Base-by-base conservation (phyloP, 1,139 yeast species). In the Yueomyces sp. region DNA sequence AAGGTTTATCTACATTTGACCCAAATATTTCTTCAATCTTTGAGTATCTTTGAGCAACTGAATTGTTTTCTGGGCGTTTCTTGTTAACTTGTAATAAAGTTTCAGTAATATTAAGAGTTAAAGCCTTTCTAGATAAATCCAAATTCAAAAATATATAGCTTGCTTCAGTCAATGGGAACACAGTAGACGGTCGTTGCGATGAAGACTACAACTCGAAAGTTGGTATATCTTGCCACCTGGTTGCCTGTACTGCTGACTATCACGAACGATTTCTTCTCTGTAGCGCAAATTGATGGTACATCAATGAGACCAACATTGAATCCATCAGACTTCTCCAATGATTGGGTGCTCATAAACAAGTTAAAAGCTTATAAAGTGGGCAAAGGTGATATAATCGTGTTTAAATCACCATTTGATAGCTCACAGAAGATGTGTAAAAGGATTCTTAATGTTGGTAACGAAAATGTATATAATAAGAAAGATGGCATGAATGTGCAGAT, bases 221-320 rank as follows among this genome's bases (percentile, higher is more conserved):
- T 19, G 19, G 19, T 19, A 2, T 19, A 19, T 19, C 19, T 65
- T 39, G 41, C 64, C 4, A 60, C 74, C 4, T 87, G 96, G 96
- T 64, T 86, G 37, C 96, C 96, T 0, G 96, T 87, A 41, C 63
- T 74, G 26, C 73, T 79, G 53, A 74, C 85, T 1, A 64, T 81
- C 50, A 73, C 78, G 35, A 85, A 82, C 53, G 86, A 83, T 59
- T 76, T 78, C 4, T 76, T 76, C 44, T 87, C 78, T 59, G 72
- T 89, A 19, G 84, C 86, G 25, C 75, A 77, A 59, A 75, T 89
- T n/a, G 75, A 78, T 36, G 97, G 97, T 1, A 63, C 73, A 36
- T 85, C 95, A 25, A 89, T 89, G 97, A 71, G 84, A 41, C 97
- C 97, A 1, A 76, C 95, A 0, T 73, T 89, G 56, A 89, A 89